Conservation (phyloP, 768 basidiomycete genomes). For the Melanogaster broomeanus region DNA sequence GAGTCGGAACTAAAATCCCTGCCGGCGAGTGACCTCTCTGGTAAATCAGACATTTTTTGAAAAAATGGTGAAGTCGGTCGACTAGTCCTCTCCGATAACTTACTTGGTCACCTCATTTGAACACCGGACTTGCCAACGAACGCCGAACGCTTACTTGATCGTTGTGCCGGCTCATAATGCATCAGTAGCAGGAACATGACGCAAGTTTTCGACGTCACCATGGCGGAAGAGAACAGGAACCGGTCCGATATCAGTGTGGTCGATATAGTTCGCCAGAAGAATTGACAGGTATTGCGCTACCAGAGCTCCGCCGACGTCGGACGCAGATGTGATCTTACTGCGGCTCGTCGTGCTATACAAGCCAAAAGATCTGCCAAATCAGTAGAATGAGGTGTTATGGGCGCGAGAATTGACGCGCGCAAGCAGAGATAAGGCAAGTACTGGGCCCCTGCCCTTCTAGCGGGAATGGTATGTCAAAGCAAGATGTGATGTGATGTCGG, state of each 20-base stretch:
- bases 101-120: slow-evolving; percentile 19
- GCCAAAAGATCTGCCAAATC: not conserved
- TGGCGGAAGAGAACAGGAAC: not conserved
- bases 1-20: slow-evolving; percentile 1
- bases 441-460: not conserved
- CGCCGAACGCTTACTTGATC: slow-evolving; percentile 1
- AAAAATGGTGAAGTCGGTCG: not conserved
- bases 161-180: not conserved
- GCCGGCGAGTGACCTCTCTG: not conserved
- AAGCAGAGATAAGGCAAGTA: not conserved
- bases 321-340: not conserved
- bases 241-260: not conserved
- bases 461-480: not conserved
- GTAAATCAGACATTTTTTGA: slow-evolving; percentile 1
- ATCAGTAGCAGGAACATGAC: slow-evolving; percentile 6
- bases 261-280: not conserved
- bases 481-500: slow-evolving; percentile 3
- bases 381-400: not conserved
- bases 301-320: slow-evolving; percentile 6
- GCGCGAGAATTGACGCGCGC: not conserved
- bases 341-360: not conserved
- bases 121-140: slow-evolving; percentile 14
- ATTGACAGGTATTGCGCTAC: not conserved
- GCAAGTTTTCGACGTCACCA: not conserved
- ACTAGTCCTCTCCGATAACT: slow-evolving; percentile 9